Base-by-base conservation (phyloP, 805 yeast species). In the Metschnikowia drakensbergensis region DNA sequence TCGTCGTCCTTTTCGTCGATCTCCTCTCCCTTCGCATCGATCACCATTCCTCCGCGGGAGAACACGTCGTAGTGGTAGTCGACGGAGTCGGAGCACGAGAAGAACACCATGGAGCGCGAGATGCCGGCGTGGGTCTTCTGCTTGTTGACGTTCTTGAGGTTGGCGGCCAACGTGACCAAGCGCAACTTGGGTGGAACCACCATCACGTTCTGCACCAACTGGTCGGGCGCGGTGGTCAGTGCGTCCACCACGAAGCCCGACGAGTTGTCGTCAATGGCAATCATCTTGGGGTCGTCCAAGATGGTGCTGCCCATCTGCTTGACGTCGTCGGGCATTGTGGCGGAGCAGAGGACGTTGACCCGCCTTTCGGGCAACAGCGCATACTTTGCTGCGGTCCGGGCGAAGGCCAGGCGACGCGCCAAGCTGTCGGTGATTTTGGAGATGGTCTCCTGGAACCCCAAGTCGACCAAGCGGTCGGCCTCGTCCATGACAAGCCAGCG, bases 51-150 rank as follows among this genome's bases (percentile, higher is more conserved):
- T 39, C 74, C 77, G 48, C 84, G 74, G 1, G 87, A 77, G 56
- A 95, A 82, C 0, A 82, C 85, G 40, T 81, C 78, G 65, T 82
- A 89, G 67, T 94, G 97, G 71, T 87, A 94, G 57, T 94, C 91
- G 23, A 95, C 98, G n/a, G 96, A 86, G 63, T 92, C 98, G 0
- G 98, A 83, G 69, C 99, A 92, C 10, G 97, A 86, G 54, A 91
- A 78, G 65, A 94, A 94, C 0, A 94, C 89, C 63, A 94, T 84
- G 1, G 89, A 82, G 53, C 87, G 78, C 1, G 79, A 63, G 0
- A 73, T 66, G 6, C 56, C 56, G 4, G 53, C 58, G 4, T 54
- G 51, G 8, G 65, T 65, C 0, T 78, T 68, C 1, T 35, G 17
- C 8, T 34, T 36, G 5, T 53, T 47, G 4, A 84, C 67, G 13